These are phyloP conservation scores for Monosporozyma siamensis DNA, from an alignment of 805 yeast genomes.

Conservation along the genomic window DNA sequence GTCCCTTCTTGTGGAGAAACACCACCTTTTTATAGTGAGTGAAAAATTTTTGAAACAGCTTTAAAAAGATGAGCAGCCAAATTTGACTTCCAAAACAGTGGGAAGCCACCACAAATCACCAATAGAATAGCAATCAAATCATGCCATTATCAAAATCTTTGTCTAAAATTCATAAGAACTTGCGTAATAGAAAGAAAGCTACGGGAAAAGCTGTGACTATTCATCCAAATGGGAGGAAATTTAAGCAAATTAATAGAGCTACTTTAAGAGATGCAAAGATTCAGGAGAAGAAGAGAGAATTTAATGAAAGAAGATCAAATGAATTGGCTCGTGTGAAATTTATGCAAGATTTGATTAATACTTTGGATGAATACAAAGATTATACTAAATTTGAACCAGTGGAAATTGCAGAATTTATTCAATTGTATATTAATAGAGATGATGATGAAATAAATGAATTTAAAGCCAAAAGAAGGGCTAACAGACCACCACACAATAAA, in stretches of 20 bases:
- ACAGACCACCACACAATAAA: constrained; percentile 70
- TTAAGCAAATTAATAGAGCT: constrained; percentile 78
- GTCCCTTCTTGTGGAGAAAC: too few relatives aligned
- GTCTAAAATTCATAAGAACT: constrained; percentile 25
- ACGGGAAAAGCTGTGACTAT: constrained; percentile 24
- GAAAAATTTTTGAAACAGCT: constrained; percentile 2
- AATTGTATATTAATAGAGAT: constrained; percentile 55
- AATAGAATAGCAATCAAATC: not conserved
- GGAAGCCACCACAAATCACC: too few relatives aligned
- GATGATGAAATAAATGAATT: constrained; percentile 66
- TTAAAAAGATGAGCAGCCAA: too few relatives aligned
- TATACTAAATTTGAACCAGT: constrained; percentile 33
- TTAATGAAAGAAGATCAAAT: constrained; percentile 48
- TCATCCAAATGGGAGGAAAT: constrained; percentile 86
- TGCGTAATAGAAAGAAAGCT: constrained; percentile 8
- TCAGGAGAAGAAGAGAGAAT: constrained; percentile 46
- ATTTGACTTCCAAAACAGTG: too few relatives aligned
- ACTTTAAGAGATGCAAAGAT: constrained; percentile 72
- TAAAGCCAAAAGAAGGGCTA: constrained; percentile 62
- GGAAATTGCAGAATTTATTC: constrained; percentile 57
- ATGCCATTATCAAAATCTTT: constrained; percentile 31
- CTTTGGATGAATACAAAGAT: constrained; percentile 31
- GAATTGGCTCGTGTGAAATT: constrained; percentile 51
- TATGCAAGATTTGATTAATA: constrained; percentile 48
- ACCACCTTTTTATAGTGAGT: constrained; percentile 10